These are phyloP conservation scores for Crithidia brevicula DNA, from an alignment of 208 protist species.

Conservation along the genomic window DNA sequence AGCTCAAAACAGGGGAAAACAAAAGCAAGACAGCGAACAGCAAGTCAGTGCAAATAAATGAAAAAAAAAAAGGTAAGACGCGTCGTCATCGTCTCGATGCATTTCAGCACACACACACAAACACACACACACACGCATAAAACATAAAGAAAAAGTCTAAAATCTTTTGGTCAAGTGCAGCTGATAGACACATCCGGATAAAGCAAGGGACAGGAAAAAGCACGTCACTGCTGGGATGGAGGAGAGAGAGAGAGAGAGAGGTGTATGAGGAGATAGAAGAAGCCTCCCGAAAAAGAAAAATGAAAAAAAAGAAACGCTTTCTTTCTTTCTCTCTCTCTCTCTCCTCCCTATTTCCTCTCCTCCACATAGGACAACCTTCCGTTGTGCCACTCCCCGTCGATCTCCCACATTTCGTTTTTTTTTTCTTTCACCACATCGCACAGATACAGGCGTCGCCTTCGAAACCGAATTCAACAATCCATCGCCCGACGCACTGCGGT, in stretches of 20 bases:
- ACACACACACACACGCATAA: background rate
- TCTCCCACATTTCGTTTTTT: no score
- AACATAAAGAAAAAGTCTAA: background rate
- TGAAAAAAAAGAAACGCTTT: no score
- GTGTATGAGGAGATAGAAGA: conserved; percentile 7
- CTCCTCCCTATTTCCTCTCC: no score
- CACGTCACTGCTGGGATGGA: no score
- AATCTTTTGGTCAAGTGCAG: no score
- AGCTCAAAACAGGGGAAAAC: background rate
- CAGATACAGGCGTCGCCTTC: background rate
- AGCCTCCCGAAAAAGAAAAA: background rate
- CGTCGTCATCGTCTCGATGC: no score
- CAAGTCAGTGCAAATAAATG: background rate
- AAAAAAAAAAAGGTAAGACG: conserved; percentile 1
- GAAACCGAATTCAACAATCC: background rate
- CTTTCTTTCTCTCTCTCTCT: no score
- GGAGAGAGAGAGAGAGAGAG: conserved; percentile 2
- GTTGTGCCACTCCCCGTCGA: no score
- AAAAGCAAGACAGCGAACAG: background rate
- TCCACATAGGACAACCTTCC: no score
- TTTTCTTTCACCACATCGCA: no score
- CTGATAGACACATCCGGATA: no score
- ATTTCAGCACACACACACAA: background rate
- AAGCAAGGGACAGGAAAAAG: no score
- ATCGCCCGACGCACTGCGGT: background rate